These are phyloP conservation scores for Lophiostoma macrostomum DNA, from an alignment of 495 filamentous ascomycete genomes.

Conservation along the genomic window DNA sequence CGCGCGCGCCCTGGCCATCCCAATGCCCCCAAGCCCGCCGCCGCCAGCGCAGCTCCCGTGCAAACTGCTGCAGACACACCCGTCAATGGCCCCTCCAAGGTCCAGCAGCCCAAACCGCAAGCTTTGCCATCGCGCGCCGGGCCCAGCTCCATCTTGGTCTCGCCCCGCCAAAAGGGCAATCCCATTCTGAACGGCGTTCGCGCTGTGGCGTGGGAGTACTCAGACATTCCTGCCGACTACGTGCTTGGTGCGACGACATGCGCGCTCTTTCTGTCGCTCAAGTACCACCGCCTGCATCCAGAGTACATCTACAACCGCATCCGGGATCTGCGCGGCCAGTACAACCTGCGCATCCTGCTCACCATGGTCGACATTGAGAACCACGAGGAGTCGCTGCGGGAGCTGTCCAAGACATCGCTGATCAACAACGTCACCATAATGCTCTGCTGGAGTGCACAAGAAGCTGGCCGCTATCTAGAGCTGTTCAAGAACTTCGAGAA, in stretches of 20 bases:
- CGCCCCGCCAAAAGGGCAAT: constrained; percentile 87
- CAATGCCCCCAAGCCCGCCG: constrained; percentile 52
- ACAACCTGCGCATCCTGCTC: constrained; percentile 77
- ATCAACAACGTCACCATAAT: constrained; percentile 91
- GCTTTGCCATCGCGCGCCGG: constrained; percentile 64
- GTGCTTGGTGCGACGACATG: constrained; percentile 84
- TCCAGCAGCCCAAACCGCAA: constrained; percentile 87
- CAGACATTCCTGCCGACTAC: constrained; percentile 91
- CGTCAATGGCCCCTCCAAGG: no score
- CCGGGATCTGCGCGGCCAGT: constrained; percentile 71
- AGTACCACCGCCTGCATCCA: constrained; percentile 95
- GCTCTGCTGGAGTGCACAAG: constrained; percentile 87
- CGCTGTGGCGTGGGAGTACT: constrained; percentile 92
- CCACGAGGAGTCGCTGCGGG: constrained; percentile 74
- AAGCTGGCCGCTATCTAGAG: constrained; percentile 90
- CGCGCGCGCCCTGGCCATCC: neutral
- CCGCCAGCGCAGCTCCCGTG: constrained; percentile 16
- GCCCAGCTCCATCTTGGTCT: constrained; percentile 80
- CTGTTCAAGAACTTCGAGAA: constrained; percentile 91
- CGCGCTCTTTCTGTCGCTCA: constrained; percentile 87
- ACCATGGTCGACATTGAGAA: constrained; percentile 91
- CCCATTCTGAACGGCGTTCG: constrained; percentile 81
- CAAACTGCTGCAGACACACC: constrained; percentile 37
- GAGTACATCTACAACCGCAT: constrained; percentile 98
- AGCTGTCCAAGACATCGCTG: constrained; percentile 82